Base-by-base conservation (phyloP, 2,329 filamentous ascomycete genomes). In the Lachnum nothofagi region DNA sequence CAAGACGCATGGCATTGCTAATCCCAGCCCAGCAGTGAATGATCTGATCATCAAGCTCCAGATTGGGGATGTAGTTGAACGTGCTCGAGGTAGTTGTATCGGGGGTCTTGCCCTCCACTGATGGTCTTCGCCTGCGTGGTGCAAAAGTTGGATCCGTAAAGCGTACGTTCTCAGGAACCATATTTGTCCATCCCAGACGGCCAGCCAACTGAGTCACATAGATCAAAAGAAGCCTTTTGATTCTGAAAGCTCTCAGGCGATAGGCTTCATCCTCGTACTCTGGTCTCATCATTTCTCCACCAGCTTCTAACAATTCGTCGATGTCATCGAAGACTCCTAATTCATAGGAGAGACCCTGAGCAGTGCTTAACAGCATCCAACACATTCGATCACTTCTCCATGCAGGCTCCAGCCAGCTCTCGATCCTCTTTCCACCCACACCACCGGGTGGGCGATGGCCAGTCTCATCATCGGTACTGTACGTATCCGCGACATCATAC, bases 371-470 rank as follows among this genome's bases (percentile, higher is more conserved):
- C 12, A 97, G 74, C 89, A 96, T 96, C 91, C 91, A 96, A 64
- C 88, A 95, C 88, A 96, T 95, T 46, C 90, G 86, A 63, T 96
- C 91, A 56, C 86, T 89, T 60, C 91, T 79, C 89, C 91, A 96
- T 7, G 89, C 91, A 2, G 93, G 93, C 67, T 98, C 93, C 3
- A 97, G 80, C 89, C 93, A 97, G 65, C 89, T 91, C 64, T 95
- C 90, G 55, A 96, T 93, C 23, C 90, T 77, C 65, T 87, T 85
- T 8, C 88, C 89, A 38, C 89, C 88, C 17, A 89, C 78, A n/a
- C 81, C 80, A 51, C 67, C 65, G 5, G 70, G 70, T 44, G 72
- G 67, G 48, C 67, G 57, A 45, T 64, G 67, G 19, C 65, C 66
- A 45, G 72, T 53, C 23, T 66, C 72, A n/a, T 74, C 70, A 19